Evolutionary conservation across 345 rosid species (phyloP), one percentile per base, ranked within the genome.

Genomic region (Corchorus capsularis): DNA sequence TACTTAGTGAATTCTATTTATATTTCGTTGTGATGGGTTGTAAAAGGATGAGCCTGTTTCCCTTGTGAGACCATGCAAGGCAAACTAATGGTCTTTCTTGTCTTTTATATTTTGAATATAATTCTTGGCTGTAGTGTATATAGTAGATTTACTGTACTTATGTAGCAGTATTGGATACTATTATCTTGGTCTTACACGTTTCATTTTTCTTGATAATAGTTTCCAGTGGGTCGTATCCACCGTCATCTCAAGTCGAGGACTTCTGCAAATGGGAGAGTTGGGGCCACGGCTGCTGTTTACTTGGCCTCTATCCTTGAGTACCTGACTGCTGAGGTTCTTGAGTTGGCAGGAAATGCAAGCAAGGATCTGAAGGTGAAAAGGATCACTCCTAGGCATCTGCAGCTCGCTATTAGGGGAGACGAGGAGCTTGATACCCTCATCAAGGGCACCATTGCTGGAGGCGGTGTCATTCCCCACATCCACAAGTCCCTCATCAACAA

Each of bases 201-300:
- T 13, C 7, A 27, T 32, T 43, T 16, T 66, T 72, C 0, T 8
- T 49, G 46, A 14, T 16, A 67, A 81, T 76, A 91, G 95, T 91
- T 89, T 69, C 95, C 93, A 2, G 95, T 91, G 73, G 95, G 95
- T 63, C 89, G 95, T 12, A 89, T 91, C 54, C 95, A 89, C 54
- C 93, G 95, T 20, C 95, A 89, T 55, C 88, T 91, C 64, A 91
- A 89, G 78, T 2, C 84, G 10, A 84, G 93, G 69, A 81, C 79
- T 63, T 63, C 93, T 13, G 83, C 93, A 5, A 81, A 89, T 47
- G 95, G 95, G 56, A 79, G 95, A 54, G 95, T 91, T 19, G 95
- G 95, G n/a, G 93, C 95, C 37, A 89, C 90, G 7, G 95, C 95
- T 43, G 93, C 93, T 19, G 95, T 91, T 8, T 91, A 89, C 85